Percentiles rank a stretch among this genome's conserved stretches.
Evolutionary conservation across 2,329 filamentous ascomycete genomes (phyloP).

Genomic region (Diaporthe ampelina): DNA sequence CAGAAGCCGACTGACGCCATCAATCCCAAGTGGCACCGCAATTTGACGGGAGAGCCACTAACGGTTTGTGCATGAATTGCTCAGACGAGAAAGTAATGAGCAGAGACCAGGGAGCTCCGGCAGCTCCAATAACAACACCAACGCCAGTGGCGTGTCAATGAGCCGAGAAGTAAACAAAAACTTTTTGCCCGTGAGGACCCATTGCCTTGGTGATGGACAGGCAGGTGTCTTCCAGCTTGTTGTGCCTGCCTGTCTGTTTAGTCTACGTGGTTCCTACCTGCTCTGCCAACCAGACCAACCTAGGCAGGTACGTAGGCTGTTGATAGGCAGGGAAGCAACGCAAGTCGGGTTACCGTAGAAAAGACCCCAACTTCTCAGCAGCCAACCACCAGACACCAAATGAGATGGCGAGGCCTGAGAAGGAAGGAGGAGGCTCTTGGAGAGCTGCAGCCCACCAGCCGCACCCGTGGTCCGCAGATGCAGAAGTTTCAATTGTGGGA

Average conservation of each 20-base stretch:
- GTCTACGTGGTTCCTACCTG: neutral
- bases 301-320: neutral
- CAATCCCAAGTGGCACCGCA: conserved; percentile 43
- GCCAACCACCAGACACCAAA: neutral
- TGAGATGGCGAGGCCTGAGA: conserved; percentile 1
- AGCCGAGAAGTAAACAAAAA: conserved; percentile 23
- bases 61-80: conserved; percentile 42
- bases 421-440: conserved; percentile 33
- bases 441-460: conserved; percentile 9
- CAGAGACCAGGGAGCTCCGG: conserved; percentile 29
- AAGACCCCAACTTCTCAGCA: neutral
- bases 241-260: too few species aligned
- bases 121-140: conserved; percentile 32
- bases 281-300: neutral
- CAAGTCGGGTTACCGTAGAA: neutral
- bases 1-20: conserved; percentile 41
- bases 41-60: conserved; percentile 44
- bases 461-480: conserved; percentile 6
- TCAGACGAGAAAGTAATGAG: conserved; percentile 38
- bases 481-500: conserved; percentile 18
- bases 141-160: conserved; percentile 17
- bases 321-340: neutral
- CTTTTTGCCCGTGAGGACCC: neutral
- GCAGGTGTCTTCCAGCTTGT: too few species aligned
- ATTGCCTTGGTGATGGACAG: conserved; percentile 26